A percentile compares a stretch with the other conserved stretches of the same genome.
Conservation (phyloP, 108 stramenopile genomes). For the Nitzschia sp. region DNA sequence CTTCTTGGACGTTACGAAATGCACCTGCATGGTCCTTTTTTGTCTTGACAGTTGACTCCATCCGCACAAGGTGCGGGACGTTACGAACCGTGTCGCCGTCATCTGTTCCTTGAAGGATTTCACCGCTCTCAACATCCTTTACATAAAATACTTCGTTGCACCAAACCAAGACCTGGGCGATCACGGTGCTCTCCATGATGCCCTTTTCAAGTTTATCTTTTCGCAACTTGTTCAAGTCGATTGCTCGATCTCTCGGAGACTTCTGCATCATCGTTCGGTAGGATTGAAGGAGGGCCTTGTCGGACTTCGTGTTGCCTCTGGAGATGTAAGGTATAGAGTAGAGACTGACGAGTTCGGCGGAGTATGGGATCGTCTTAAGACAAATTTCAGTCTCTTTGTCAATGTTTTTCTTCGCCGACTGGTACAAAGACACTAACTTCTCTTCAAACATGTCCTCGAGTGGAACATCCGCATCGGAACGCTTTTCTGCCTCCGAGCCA, state of each 20-base stretch:
- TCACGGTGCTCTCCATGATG: constrained; percentile 34
- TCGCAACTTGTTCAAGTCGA: constrained; percentile 9
- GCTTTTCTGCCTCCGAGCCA: not conserved
- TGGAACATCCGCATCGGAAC: not conserved
- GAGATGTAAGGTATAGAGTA: constrained; percentile 31
- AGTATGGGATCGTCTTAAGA: constrained; percentile 6
- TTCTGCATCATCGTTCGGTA: constrained; percentile 23
- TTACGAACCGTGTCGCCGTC: constrained; percentile 2
- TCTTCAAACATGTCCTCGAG: constrained; percentile 12
- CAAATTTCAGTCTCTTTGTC: constrained; percentile 7
- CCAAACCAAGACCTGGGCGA: constrained; percentile 32
- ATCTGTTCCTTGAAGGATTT: constrained; percentile 12
- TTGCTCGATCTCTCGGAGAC: not conserved
- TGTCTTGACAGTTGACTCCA: constrained; percentile 16
- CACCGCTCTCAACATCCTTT: constrained; percentile 22
- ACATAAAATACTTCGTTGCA: constrained; percentile 38
- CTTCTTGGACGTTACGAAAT: constrained; percentile 11
- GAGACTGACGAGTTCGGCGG: constrained; percentile 18
- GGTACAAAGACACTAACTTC: constrained; percentile 2
- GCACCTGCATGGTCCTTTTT: constrained; percentile 6
- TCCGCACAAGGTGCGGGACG: constrained; percentile 14
- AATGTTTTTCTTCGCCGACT: constrained; percentile 4
- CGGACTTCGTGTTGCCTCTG: not conserved
- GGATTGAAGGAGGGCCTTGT: constrained; percentile 6
- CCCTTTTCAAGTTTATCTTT: constrained; percentile 23